A percentile compares a stretch with the other conserved stretches of the same genome.
Evolutionary conservation across 2,329 filamentous ascomycete species (phyloP).

Genomic region (Aspergillus eucalypticola): DNA sequence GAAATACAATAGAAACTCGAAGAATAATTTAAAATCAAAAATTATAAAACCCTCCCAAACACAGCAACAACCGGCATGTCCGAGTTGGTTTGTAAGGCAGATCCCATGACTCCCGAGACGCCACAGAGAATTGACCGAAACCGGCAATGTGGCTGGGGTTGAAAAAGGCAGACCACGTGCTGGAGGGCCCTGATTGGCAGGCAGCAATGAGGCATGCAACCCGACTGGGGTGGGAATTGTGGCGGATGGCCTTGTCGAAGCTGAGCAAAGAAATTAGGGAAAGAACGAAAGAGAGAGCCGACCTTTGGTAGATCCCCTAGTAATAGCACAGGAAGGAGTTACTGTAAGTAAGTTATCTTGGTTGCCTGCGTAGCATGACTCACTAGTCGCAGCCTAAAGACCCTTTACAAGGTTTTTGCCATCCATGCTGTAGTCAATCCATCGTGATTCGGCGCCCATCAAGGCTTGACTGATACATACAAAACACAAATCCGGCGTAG

Average conservation of each 20-base stretch:
- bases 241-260: neutral
- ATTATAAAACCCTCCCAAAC: neutral
- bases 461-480: conserved; percentile 1
- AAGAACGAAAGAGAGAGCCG: too few relatives aligned
- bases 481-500: conserved; percentile 7
- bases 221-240: neutral
- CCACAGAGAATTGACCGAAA: neutral
- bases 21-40: neutral
- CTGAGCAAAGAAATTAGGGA: too few relatives aligned
- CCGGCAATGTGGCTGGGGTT: conserved; percentile 14
- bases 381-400: conserved; percentile 17
- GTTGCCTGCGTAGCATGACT: conserved; percentile 19
- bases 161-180: conserved; percentile 10
- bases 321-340: neutral
- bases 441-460: conserved; percentile 9
- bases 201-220: conserved; percentile 12
- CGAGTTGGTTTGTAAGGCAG: neutral
- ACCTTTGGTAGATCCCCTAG: neutral
- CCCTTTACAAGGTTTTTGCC: neutral
- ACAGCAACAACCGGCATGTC: neutral
- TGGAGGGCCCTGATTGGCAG: conserved; percentile 10
- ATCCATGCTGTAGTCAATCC: neutral
- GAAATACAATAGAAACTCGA: neutral
- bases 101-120: neutral
- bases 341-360: conserved; percentile 3